Base-by-base conservation (phyloP, 2,329 filamentous ascomycete genomes). In the Gyromitra esculenta region DNA sequence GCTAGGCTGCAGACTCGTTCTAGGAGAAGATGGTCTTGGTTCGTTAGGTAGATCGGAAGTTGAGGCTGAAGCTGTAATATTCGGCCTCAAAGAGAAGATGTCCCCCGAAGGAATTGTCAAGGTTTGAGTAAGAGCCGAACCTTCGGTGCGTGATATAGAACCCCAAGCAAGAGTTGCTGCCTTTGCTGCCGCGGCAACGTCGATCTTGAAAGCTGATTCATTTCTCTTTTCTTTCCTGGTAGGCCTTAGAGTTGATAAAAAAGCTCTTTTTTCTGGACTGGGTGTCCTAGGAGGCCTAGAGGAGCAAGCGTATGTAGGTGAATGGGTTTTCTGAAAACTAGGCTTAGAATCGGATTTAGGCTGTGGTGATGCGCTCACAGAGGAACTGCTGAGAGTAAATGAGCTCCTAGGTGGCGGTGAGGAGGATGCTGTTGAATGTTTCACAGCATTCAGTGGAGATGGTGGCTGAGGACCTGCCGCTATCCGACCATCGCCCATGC, bases 81-180 rank as follows among this genome's bases (percentile, higher is more conserved):
- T 70, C 43, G 57, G 59, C 37, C 25, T 54, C 13, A 21, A 15
- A 1, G 37, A 41, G 45, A 31, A 71, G 37, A 80, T 76, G 31
- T 78, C 76, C 9, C 68, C 68, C 9, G 83, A 82, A 13, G 82
- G 78, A 31, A n/a, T 18, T 41, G 60, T 80, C 79, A 39, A 80
- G 63, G 50, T 80, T 75, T 73, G 81, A 82, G 57, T 79, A 54
- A 71, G 75, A 18, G 54, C 43, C n/a, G 60, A 57, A 15, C 57
- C 82, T 83, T 37, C 86, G 85, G 77, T 82, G 83, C 3, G 85
- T 83, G 11, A 84, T 83, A 87, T 82, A 18, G 85, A 84, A 68
- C 82, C 86, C 89, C 90, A 91, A 41, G 90, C 90, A 67, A 91
- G 81, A 1, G 88, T 88, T 35, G 90, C 90, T 52, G 90, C 90